These are phyloP conservation scores for Inosperma sp. DNA, from an alignment of 768 basidiomycete genomes.

Conservation along the genomic window DNA sequence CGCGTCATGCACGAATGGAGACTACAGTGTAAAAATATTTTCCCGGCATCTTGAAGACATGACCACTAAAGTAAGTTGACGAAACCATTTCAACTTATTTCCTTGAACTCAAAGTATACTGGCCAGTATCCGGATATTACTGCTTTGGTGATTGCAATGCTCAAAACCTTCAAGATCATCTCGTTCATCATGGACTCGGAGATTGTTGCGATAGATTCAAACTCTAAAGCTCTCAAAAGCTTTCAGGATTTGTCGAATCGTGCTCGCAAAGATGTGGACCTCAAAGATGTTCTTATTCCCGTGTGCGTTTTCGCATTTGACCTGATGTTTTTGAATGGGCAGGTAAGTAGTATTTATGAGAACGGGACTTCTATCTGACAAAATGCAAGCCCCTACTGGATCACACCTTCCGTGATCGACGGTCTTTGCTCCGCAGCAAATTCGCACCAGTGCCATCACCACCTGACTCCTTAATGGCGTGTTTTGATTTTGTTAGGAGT, in stretches of 20 bases:
- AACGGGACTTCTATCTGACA: slow-evolving; percentile 1
- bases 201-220: slow-evolving; percentile 75
- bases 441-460: slow-evolving; percentile 52
- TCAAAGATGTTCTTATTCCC: slow-evolving; percentile 68
- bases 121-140: slow-evolving; percentile 84
- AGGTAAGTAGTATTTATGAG: slow-evolving; percentile 44
- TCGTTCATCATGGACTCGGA: slow-evolving; percentile 85
- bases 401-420: slow-evolving; percentile 65
- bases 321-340: slow-evolving; percentile 77
- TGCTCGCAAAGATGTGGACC: slow-evolving; percentile 75
- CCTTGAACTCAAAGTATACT: not conserved
- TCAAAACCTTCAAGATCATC: slow-evolving; percentile 37
- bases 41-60: slow-evolving; percentile 89
- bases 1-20: slow-evolving; percentile 34
- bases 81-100: not conserved
- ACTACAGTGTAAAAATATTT: slow-evolving; percentile 58
- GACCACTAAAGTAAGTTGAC: slow-evolving; percentile 67
- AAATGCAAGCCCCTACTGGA: slow-evolving; percentile 56
- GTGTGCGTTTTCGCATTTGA: slow-evolving; percentile 90
- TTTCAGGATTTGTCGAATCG: slow-evolving; percentile 88
- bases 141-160: slow-evolving; percentile 48
- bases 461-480: slow-evolving; percentile 43
- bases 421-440: slow-evolving; percentile 54
- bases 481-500: slow-evolving; percentile 70
- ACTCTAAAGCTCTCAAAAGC: slow-evolving; percentile 57